Evolutionary conservation across 305 asterid genomes (phyloP), one percentile per base, ranked within the genome.

Genomic region (Withania somnifera): DNA sequence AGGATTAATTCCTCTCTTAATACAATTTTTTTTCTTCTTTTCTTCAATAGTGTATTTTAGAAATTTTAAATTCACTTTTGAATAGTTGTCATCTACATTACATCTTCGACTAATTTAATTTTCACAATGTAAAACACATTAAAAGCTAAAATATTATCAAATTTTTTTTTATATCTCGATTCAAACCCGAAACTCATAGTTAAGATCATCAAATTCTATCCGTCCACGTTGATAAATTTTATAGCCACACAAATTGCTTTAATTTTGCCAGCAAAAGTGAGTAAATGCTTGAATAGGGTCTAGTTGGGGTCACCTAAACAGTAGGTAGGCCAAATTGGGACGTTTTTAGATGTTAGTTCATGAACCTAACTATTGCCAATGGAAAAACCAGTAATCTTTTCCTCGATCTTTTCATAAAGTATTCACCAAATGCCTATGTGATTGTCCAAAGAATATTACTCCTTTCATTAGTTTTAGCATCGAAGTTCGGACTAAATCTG

Each of bases 321-420:
- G 57, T 47, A 73, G 60, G 79, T 73, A 73, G 60, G 42, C 26
- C 17, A 9, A 73, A 15, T 47, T 73, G 79, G 14, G 40, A 73
- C 26, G 13, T 47, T 73, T 73, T 50, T 14, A 15, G 4, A 7
- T 47, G 17, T 47, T 45, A 7, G 79, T 73, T 15, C 79, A 73
- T 73, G 79, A 60, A 73, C 42, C 60, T 24, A 20, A 0, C 5
- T 20, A 20, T 56, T 1, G 19, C 10, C 15, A 26, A 60, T 60
- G 17, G 36, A 11, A 60, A 0, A 56, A 47, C 53, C 17, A 11
- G 15, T 5, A 1, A 14, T 14, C 7, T 50, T 50, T 50, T 52
- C 57, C 15, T 13, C 3, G 10, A 38, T 42, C 14, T 11, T 3
- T 11, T 47, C 53, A 11, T 47, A 11, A 13, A 47, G n/a, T 47